Conservation (phyloP, 140 eudicot species). For the Bidens hawaiensis region DNA sequence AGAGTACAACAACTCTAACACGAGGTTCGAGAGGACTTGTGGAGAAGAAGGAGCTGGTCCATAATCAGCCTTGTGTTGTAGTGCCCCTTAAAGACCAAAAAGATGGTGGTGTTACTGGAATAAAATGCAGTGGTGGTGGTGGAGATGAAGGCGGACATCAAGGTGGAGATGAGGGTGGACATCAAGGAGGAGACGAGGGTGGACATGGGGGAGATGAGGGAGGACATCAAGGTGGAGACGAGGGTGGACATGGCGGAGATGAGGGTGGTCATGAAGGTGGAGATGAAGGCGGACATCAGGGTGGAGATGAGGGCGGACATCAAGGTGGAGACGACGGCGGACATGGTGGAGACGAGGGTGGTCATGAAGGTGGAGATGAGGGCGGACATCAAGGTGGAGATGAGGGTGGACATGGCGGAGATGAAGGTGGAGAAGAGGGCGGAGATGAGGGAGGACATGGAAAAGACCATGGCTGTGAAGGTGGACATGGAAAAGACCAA, state of each 20-base stretch:
- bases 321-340: slow-evolving; percentile 1
- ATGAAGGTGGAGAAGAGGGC: background rate
- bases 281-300: slow-evolving; percentile 1
- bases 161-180: slow-evolving; percentile 1
- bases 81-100: background rate
- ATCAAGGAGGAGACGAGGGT: background rate
- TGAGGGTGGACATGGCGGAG: background rate
- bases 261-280: slow-evolving; percentile 7
- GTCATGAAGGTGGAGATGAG: background rate
- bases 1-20: slow-evolving; percentile 14
- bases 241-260: background rate
- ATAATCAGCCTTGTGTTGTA: background rate
- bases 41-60: slow-evolving; percentile 14
- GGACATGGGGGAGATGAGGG: background rate
- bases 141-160: background rate
- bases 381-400: background rate
- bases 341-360: background rate
- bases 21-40: slow-evolving; percentile 21
- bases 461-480: background rate
- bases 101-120: background rate
- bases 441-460: slow-evolving; percentile 1
- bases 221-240: background rate
- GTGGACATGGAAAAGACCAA: slow-evolving; percentile 1
- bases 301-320: slow-evolving; percentile 10
- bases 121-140: background rate